Percentiles rank a stretch among this genome's conserved stretches.
Evolutionary conservation across 1,139 yeast species (phyloP).

Genomic region (Saccharomycopsis phalli): DNA sequence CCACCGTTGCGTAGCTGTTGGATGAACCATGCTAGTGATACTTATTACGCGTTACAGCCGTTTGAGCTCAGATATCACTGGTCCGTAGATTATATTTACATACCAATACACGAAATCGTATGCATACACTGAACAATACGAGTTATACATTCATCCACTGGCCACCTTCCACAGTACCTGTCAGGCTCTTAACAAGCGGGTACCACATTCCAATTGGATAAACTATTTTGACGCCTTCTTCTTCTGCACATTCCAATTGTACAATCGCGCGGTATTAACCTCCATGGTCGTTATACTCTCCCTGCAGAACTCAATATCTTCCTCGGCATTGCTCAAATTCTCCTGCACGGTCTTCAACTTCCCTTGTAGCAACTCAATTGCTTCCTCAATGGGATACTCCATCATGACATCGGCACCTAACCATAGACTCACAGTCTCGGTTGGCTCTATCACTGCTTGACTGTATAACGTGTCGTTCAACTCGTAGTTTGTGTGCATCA

Average conservation of each 20-base stretch:
- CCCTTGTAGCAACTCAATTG: slow-evolving; percentile 55
- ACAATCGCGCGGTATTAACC: slow-evolving; percentile 90
- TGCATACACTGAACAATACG: not conserved
- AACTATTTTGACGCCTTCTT: slow-evolving; percentile 36
- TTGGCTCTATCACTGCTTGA: slow-evolving; percentile 59
- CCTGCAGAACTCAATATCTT: slow-evolving; percentile 80
- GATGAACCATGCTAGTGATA: too few relatives aligned
- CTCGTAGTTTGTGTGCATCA: slow-evolving; percentile 70
- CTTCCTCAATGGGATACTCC: slow-evolving; percentile 87
- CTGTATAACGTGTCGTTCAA: slow-evolving; percentile 88
- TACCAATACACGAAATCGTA: too few relatives aligned
- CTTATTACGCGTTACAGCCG: too few relatives aligned
- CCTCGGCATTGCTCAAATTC: slow-evolving; percentile 54
- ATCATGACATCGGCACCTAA: slow-evolving; percentile 97
- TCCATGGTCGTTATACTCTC: slow-evolving; percentile 97
- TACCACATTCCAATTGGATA: too few relatives aligned
- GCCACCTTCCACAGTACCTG: not conserved
- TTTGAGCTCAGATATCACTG: too few relatives aligned
- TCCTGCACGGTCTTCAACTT: slow-evolving; percentile 57
- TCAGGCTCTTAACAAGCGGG: too few relatives aligned
- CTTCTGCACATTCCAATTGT: slow-evolving; percentile 93
- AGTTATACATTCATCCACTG: not conserved
- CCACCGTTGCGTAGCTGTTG: too few relatives aligned
- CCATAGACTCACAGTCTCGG: slow-evolving; percentile 75
- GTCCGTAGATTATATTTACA: too few relatives aligned